A percentile compares a stretch with the other conserved stretches of the same genome.
Evolutionary conservation across 495 filamentous ascomycete genomes (phyloP).

Genomic region (Aspergillus sclerotioniger): DNA sequence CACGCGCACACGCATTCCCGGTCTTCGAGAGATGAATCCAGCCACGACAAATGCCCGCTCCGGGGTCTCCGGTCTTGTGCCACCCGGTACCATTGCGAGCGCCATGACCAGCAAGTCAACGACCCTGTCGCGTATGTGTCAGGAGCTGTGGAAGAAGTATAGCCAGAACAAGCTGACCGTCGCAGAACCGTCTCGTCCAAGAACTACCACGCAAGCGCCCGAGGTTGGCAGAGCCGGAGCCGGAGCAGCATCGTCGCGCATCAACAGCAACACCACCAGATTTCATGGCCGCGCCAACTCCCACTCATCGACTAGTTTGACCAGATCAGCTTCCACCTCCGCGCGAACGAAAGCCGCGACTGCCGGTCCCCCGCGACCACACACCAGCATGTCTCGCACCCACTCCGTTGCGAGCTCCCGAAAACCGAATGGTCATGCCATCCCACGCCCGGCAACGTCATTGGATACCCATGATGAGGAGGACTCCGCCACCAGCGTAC

Average conservation of each 20-base stretch:
- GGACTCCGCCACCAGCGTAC: slow-evolving; percentile 39
- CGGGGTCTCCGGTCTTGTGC: slow-evolving; percentile 45
- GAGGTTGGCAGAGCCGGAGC: slow-evolving; percentile 38
- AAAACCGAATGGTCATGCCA: slow-evolving; percentile 42
- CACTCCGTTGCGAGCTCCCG: slow-evolving; percentile 45
- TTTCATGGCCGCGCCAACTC: slow-evolving; percentile 42
- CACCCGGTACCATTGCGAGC: slow-evolving; percentile 48
- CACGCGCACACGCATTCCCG: slow-evolving; percentile 38
- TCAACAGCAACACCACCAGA: slow-evolving; percentile 36
- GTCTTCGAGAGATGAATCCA: slow-evolving; percentile 57
- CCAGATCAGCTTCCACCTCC: slow-evolving; percentile 42
- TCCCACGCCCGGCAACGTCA: slow-evolving; percentile 57
- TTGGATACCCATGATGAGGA: slow-evolving; percentile 55
- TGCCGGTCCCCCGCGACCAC: slow-evolving; percentile 52
- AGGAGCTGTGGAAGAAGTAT: not conserved
- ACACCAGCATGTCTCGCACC: slow-evolving; percentile 43
- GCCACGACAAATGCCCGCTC: slow-evolving; percentile 70
- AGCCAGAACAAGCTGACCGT: slow-evolving; percentile 32
- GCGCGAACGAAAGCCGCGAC: slow-evolving; percentile 56
- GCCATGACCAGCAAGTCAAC: slow-evolving; percentile 36
- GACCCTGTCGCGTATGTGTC: slow-evolving; percentile 33
- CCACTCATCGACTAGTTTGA: slow-evolving; percentile 42
- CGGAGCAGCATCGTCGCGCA: slow-evolving; percentile 26
- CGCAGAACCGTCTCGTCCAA: slow-evolving; percentile 58
- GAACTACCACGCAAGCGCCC: slow-evolving; percentile 48